A percentile compares a stretch with the other conserved stretches of the same genome.
Conservation (phyloP, 1,139 yeast species). For the Pichia sp. region DNA sequence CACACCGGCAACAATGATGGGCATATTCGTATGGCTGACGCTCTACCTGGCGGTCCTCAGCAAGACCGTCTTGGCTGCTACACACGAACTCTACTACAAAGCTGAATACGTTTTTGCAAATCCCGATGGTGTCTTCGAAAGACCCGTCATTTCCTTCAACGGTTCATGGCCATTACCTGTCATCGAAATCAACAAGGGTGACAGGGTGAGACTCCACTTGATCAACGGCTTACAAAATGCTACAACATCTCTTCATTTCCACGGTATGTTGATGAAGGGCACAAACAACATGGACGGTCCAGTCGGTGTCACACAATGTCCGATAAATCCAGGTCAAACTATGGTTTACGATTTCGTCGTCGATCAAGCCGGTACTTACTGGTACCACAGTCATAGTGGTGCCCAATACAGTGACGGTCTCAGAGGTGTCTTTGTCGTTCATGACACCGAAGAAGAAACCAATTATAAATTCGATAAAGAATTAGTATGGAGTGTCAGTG, state of each 20-base stretch:
- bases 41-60: neutral
- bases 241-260: conserved; percentile 72
- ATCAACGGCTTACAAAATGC: conserved; percentile 53
- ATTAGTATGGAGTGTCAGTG: conserved; percentile 52
- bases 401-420: conserved; percentile 79
- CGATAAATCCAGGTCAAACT: conserved; percentile 65
- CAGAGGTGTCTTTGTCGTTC: conserved; percentile 69
- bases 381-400: conserved; percentile 84
- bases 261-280: conserved; percentile 67
- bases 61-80: neutral
- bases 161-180: conserved; percentile 75
- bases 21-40: neutral
- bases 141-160: conserved; percentile 62
- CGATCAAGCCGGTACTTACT: conserved; percentile 69
- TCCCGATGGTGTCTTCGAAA: conserved; percentile 57
- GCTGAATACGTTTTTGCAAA: conserved; percentile 56
- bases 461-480: conserved; percentile 66
- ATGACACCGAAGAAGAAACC: conserved; percentile 44
- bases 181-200: conserved; percentile 62
- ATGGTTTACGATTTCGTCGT: conserved; percentile 66
- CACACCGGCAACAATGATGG: no score
- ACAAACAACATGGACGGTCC: conserved; percentile 75
- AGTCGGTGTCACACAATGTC: conserved; percentile 74
- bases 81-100: conserved; percentile 42
- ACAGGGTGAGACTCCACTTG: conserved; percentile 55